phyloP scores from a whole-genome alignment of 129 eudicot genomes.

The Erigeron canadensis region DNA sequence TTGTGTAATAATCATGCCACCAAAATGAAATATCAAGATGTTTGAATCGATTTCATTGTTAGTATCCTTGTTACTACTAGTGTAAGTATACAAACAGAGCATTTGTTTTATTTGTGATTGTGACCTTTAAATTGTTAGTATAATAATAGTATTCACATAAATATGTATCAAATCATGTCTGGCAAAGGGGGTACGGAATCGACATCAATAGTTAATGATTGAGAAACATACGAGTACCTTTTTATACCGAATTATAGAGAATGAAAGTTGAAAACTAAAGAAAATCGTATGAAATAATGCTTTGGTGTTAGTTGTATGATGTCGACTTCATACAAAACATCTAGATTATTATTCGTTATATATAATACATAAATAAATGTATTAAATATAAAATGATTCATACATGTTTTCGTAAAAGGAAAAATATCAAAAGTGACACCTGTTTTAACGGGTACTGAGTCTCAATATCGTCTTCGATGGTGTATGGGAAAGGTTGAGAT shows the following conservation, averaged over 20 bases:
- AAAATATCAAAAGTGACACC: neutral
- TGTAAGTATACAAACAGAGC: too few relatives aligned
- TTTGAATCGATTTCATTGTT: too few relatives aligned
- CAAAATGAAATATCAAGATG: too few relatives aligned
- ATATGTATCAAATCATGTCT: neutral
- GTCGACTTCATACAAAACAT: neutral
- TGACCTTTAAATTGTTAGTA: too few relatives aligned
- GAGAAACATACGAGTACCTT: too few relatives aligned
- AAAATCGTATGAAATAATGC: neutral
- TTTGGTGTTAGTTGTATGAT: neutral
- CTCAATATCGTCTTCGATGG: too few relatives aligned
- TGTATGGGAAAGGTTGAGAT: too few relatives aligned
- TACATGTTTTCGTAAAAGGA: neutral
- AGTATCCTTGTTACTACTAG: too few relatives aligned
- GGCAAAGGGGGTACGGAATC: neutral
- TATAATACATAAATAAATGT: neutral
- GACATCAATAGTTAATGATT: neutral
- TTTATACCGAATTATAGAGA: neutral
- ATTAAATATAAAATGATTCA: neutral
- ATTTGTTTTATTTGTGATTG: too few relatives aligned
- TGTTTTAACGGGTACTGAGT: neutral
- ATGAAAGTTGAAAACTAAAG: neutral
- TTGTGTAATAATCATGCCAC: too few relatives aligned
- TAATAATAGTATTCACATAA: too few relatives aligned
- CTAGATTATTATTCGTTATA: neutral